Percentiles rank a stretch among this genome's conserved stretches.
These are phyloP conservation scores for Zygotorulaspora florentina DNA, from an alignment of 805 yeast species.

Conservation along the genomic window DNA sequence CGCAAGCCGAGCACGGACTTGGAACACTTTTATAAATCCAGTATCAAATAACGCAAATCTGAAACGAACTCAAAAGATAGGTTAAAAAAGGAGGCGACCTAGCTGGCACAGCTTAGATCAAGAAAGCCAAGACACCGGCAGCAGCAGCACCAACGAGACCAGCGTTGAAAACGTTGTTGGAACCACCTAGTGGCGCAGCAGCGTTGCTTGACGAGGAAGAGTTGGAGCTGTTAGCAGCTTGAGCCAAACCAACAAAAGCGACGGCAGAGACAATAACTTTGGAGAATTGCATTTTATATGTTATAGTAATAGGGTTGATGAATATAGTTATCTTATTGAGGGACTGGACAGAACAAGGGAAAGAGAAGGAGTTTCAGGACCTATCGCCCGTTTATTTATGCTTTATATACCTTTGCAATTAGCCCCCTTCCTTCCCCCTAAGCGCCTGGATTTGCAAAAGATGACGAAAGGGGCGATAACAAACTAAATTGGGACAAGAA, in stretches of 20 bases:
- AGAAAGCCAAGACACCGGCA: slow-evolving; percentile 31
- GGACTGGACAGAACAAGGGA: too few relatives aligned
- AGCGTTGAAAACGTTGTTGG: slow-evolving; percentile 19
- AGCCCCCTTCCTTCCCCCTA: slow-evolving; percentile 1
- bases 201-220: slow-evolving; percentile 15
- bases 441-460: neutral
- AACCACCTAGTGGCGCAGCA: slow-evolving; percentile 18
- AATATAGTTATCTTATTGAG: neutral
- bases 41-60: neutral
- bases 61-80: neutral
- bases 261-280: slow-evolving; percentile 22
- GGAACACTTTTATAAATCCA: slow-evolving; percentile 1
- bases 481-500: neutral
- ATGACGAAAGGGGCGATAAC: neutral
- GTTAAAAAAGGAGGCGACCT: neutral
- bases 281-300: slow-evolving; percentile 24
- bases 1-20: neutral
- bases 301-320: neutral
- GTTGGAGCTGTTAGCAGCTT: slow-evolving; percentile 16
- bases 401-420: slow-evolving; percentile 3
- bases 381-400: too few relatives aligned
- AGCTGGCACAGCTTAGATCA: slow-evolving; percentile 15
- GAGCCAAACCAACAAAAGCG: slow-evolving; percentile 19
- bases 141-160: slow-evolving; percentile 29
- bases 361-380: too few relatives aligned